These are phyloP conservation scores for Yamadazyma nakazawae DNA, from an alignment of 805 yeast genomes.

Conservation along the genomic window DNA sequence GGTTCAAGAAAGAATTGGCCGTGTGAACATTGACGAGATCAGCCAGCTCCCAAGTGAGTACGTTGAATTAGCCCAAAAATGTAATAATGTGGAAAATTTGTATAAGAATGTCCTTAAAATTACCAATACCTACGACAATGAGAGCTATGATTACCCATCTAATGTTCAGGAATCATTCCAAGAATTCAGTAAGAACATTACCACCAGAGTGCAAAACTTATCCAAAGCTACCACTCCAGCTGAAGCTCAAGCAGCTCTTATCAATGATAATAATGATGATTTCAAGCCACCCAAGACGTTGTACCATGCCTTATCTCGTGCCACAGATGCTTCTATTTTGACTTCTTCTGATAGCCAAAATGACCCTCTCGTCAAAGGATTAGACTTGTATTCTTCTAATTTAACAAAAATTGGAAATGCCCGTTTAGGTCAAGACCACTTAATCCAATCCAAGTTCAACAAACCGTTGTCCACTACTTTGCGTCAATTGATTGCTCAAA, in stretches of 20 bases:
- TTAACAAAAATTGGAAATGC: constrained; percentile 78
- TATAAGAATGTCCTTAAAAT: constrained; percentile 42
- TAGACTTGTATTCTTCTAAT: constrained; percentile 64
- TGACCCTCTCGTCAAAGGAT: constrained; percentile 57
- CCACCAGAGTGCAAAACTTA: constrained; percentile 61
- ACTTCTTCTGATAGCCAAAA: constrained; percentile 28
- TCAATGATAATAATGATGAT: constrained; percentile 38
- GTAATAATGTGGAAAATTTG: constrained; percentile 39
- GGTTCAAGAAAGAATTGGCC: constrained; percentile 76
- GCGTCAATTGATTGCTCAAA: constrained; percentile 56
- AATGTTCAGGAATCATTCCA: constrained; percentile 71
- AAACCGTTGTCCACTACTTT: constrained; percentile 60
- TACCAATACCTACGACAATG: constrained; percentile 60
- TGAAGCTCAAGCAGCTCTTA: constrained; percentile 75
- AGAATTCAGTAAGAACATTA: constrained; percentile 65
- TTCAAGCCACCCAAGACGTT: constrained; percentile 73
- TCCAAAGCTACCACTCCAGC: constrained; percentile 71
- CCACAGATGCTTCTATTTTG: constrained; percentile 55
- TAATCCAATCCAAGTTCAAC: constrained; percentile 68
- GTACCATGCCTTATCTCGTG: constrained; percentile 77
- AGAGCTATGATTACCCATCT: constrained; percentile 81
- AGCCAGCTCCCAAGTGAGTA: constrained; percentile 79
- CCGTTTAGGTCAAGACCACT: constrained; percentile 75
- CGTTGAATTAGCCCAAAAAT: constrained; percentile 41
- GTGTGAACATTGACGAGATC: constrained; percentile 65